phyloP scores from a whole-genome alignment of 225 moss, liverwort and hornwort species.

The Neckera pumila region DNA sequence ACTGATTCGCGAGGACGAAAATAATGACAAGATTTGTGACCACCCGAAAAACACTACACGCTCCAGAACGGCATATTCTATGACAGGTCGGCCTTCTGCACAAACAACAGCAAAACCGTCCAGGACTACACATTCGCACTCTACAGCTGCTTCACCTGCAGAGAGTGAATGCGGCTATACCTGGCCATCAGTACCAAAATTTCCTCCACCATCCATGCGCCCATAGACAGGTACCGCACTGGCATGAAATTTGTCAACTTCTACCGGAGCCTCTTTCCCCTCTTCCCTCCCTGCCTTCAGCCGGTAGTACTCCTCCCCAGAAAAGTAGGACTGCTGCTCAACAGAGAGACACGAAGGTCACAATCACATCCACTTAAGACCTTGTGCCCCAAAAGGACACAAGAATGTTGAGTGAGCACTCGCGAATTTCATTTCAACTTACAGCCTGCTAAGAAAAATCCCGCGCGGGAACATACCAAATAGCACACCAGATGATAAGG shows the following conservation, averaged over 20 bases:
- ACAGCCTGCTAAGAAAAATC: slow-evolving; percentile 28
- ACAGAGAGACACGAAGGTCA: slow-evolving; percentile 19
- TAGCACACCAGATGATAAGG: neutral
- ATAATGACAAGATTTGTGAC: neutral
- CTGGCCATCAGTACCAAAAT: slow-evolving; percentile 28
- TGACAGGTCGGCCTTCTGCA: neutral
- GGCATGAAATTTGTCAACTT: slow-evolving; percentile 44
- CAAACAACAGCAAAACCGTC: neutral
- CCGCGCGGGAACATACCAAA: slow-evolving; percentile 8
- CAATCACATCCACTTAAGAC: slow-evolving; percentile 10
- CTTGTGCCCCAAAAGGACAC: neutral
- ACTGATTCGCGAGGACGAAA: neutral
- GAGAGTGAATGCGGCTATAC: slow-evolving; percentile 39
- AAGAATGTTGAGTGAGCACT: slow-evolving; percentile 1
- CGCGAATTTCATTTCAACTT: neutral
- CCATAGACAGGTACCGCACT: slow-evolving; percentile 59
- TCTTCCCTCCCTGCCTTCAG: slow-evolving; percentile 75
- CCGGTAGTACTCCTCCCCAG: slow-evolving; percentile 98
- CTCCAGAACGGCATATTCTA: neutral
- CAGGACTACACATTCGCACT: slow-evolving; percentile 12
- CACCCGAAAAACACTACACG: neutral
- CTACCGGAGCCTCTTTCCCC: slow-evolving; percentile 55
- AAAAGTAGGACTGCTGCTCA: slow-evolving; percentile 70
- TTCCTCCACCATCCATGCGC: slow-evolving; percentile 78
- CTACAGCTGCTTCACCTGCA: slow-evolving; percentile 38